phyloP scores from a whole-genome alignment of 148 eudicot species.

The Spergularia bocconei region DNA sequence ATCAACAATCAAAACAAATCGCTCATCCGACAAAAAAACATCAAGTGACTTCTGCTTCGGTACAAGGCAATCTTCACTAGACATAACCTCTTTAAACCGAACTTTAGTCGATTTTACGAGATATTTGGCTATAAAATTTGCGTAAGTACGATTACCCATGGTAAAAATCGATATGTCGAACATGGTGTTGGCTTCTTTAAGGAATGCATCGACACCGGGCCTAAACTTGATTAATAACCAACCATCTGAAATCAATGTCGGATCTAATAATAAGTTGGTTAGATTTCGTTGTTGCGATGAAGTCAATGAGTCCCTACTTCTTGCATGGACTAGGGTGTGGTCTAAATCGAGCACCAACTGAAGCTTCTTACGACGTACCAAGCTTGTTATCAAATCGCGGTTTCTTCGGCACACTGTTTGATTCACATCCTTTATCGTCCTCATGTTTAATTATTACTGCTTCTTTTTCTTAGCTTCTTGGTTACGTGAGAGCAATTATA shows the following conservation, averaged over 20 bases:
- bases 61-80: not conserved
- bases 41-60: not conserved
- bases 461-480: no score
- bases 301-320: not conserved
- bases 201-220: not conserved
- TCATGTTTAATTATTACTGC: no score
- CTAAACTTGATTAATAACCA: not conserved
- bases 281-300: not conserved
- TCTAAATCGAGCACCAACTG: constrained; percentile 19
- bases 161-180: constrained; percentile 17
- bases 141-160: not conserved
- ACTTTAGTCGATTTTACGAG: not conserved
- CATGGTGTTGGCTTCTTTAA: not conserved
- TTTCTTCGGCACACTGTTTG: not conserved
- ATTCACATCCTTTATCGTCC: no score
- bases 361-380: not conserved
- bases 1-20: constrained; percentile 9
- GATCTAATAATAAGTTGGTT: not conserved
- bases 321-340: constrained; percentile 8
- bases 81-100: not conserved
- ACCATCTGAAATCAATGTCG: no score
- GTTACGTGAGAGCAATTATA: no score
- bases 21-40: not conserved
- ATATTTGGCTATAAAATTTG: not conserved
- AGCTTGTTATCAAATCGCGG: not conserved